Percentiles rank a stretch among this genome's conserved stretches.
Conservation (phyloP, 177 flowering plant species). For the Viscum album region DNA sequence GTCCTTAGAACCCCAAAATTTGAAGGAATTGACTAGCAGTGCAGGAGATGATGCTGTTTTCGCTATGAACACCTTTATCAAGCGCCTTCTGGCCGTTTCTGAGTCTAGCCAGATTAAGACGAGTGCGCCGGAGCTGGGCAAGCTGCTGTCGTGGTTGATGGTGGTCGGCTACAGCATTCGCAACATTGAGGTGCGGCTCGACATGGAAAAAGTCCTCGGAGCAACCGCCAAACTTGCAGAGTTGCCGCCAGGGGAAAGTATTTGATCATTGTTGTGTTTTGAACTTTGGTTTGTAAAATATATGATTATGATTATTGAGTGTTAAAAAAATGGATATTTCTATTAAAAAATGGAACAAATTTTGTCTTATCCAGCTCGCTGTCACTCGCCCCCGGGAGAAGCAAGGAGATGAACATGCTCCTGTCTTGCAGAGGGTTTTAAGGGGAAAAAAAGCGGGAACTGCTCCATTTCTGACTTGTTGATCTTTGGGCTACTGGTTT, state of each 20-base stretch:
- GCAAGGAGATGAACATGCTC: too few species aligned
- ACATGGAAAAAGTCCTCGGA: conserved; percentile 90
- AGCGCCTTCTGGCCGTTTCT: conserved; percentile 74
- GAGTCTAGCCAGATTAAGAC: conserved; percentile 87
- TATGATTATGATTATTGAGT: too few species aligned
- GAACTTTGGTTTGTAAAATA: too few species aligned
- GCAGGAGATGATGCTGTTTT: conserved; percentile 93
- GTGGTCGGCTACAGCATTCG: conserved; percentile 95
- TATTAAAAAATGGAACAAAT: too few species aligned
- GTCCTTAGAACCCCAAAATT: conserved; percentile 91
- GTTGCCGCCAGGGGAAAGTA: conserved; percentile 80
- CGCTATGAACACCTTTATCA: conserved; percentile 92
- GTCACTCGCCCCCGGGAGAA: too few species aligned
- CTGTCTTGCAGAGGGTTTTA: too few species aligned
- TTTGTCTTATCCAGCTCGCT: too few species aligned
- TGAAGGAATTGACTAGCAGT: conserved; percentile 80
- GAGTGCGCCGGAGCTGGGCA: conserved; percentile 77
- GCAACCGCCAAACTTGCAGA: conserved; percentile 70
- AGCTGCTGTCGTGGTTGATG: conserved; percentile 91
- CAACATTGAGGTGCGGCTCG: conserved; percentile 91
- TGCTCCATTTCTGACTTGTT: too few species aligned
- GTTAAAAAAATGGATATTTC: too few species aligned
- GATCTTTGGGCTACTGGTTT: too few species aligned
- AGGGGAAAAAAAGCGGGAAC: too few species aligned
- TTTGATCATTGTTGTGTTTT: conserved; percentile 19